Evolutionary conservation across 305 asterid species (phyloP).

Genomic region (Euphrasia arctica): DNA sequence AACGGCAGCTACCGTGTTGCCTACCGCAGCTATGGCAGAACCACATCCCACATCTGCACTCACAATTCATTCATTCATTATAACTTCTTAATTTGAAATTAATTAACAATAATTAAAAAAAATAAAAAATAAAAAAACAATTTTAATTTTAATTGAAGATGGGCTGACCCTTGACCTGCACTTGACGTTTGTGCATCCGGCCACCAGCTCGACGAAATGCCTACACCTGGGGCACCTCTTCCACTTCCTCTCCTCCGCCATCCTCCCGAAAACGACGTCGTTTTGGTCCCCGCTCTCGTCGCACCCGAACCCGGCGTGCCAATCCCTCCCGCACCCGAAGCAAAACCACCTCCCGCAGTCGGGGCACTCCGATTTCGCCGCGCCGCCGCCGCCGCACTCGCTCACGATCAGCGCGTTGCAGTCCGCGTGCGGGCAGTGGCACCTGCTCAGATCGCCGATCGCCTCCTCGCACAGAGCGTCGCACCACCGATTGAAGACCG

Average conservation of each 20-base stretch:
- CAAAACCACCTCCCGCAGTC: slow-evolving; percentile 38
- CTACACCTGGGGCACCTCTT: slow-evolving; percentile 47
- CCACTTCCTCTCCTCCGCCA: slow-evolving; percentile 48
- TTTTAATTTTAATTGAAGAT: neutral
- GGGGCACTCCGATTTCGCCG: slow-evolving; percentile 38
- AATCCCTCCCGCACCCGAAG: slow-evolving; percentile 39
- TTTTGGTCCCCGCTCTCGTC: slow-evolving; percentile 38
- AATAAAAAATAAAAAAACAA: too few relatives aligned
- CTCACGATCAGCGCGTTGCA: slow-evolving; percentile 58
- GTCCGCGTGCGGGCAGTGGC: neutral
- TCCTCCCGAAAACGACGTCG: slow-evolving; percentile 45
- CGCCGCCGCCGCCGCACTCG: slow-evolving; percentile 44
- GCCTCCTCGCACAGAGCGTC: slow-evolving; percentile 43
- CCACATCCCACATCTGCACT: too few relatives aligned
- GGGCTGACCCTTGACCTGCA: too few relatives aligned
- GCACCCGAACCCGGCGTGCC: slow-evolving; percentile 53
- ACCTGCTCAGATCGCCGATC: slow-evolving; percentile 30
- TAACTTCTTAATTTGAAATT: too few relatives aligned
- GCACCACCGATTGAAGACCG: too few relatives aligned
- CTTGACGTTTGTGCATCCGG: slow-evolving; percentile 41
- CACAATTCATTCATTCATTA: too few relatives aligned
- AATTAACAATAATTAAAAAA: too few relatives aligned
- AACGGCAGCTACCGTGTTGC: too few relatives aligned
- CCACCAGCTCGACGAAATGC: slow-evolving; percentile 44
- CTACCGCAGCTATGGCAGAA: too few relatives aligned